Evolutionary conservation across 2,329 filamentous ascomycete genomes (phyloP).

Genomic region (Ceratocystis lukuohia): DNA sequence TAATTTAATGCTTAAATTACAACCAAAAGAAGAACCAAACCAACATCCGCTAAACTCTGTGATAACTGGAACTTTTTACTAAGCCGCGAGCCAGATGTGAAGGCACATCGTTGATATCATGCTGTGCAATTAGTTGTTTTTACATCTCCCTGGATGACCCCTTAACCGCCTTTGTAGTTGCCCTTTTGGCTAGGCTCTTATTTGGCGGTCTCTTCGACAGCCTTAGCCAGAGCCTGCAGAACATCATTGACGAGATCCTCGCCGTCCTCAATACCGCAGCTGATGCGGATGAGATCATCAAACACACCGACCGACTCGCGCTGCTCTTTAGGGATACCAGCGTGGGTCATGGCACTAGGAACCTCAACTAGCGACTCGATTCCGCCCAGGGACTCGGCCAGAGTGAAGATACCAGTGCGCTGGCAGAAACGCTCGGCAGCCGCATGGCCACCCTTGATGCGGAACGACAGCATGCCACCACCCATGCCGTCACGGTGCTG

Average conservation of each 20-base stretch:
- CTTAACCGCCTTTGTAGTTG: no score
- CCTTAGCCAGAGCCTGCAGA: slow-evolving; percentile 66
- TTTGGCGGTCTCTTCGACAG: slow-evolving; percentile 33
- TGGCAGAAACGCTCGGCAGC: slow-evolving; percentile 91
- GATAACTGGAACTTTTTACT: slow-evolving; percentile 16
- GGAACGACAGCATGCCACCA: slow-evolving; percentile 95
- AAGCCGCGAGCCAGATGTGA: slow-evolving; percentile 2
- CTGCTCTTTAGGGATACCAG: slow-evolving; percentile 81
- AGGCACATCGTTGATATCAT: no score
- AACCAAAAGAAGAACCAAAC: slow-evolving; percentile 5
- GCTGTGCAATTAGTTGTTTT: no score
- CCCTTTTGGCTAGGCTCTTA: neutral
- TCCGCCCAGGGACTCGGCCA: slow-evolving; percentile 84
- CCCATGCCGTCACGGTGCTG: slow-evolving; percentile 93
- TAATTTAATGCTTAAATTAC: neutral
- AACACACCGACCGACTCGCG: slow-evolving; percentile 87
- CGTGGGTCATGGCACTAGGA: slow-evolving; percentile 92
- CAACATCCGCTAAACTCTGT: neutral
- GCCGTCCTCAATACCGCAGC: slow-evolving; percentile 86
- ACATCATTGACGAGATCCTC: slow-evolving; percentile 74
- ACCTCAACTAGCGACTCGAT: slow-evolving; percentile 88
- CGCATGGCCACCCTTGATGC: slow-evolving; percentile 70
- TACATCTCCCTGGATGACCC: no score
- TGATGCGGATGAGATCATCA: slow-evolving; percentile 85
- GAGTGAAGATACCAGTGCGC: slow-evolving; percentile 73